Conservation (phyloP, 768 basidiomycete species). For the Boletus tylopilopsis region DNA sequence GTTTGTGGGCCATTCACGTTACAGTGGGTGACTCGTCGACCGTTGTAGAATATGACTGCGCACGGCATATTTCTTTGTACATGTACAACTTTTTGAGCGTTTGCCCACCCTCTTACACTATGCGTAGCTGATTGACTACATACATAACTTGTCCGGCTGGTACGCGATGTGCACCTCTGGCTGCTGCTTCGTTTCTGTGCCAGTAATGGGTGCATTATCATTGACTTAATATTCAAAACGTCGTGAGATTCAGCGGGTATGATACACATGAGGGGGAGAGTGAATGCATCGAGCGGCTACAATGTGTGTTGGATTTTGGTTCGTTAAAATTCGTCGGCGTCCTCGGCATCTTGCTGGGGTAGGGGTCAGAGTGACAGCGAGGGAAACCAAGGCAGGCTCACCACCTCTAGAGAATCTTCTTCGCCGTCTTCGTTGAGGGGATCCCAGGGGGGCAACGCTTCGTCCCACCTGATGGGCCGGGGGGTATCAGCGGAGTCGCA, state of each 20-base stretch:
- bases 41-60: conserved; percentile 23
- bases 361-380: background rate
- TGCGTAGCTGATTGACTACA: conserved; percentile 19
- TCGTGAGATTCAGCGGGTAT: too few relatives aligned
- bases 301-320: too few relatives aligned
- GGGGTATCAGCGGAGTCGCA: conserved; percentile 1
- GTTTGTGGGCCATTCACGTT: background rate
- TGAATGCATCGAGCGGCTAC: too few relatives aligned
- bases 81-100: conserved; percentile 21
- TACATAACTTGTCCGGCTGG: conserved; percentile 8
- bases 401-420: conserved; percentile 16
- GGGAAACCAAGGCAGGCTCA: background rate
- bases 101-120: conserved; percentile 13
- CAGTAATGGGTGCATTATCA: conserved; percentile 1
- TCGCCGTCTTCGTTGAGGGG: conserved; percentile 26
- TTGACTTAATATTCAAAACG: background rate
- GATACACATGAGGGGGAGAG: background rate
- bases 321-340: background rate
- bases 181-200: conserved; percentile 3
- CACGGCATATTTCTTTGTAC: conserved; percentile 27
- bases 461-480: conserved; percentile 29
- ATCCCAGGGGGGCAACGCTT: conserved; percentile 17
- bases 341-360: background rate
- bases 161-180: conserved; percentile 7
- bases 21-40: conserved; percentile 13